Base-by-base conservation (phyloP, 805 yeast species). In the Zygosaccharomyces lentus region DNA sequence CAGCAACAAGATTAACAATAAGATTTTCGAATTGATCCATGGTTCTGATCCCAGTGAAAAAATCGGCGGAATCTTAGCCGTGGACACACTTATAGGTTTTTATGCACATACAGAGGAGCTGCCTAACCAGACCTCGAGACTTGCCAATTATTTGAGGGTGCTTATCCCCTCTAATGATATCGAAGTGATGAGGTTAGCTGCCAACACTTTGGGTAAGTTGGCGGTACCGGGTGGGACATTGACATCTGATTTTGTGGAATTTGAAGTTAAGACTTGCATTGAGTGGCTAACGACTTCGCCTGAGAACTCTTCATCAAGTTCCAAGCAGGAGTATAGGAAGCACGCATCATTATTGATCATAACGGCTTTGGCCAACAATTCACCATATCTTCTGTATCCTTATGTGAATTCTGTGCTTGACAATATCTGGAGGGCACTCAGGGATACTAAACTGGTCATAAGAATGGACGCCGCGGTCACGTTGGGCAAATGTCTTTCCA, bases 231-330 rank as follows among this genome's bases (percentile, higher is more conserved):
- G 96, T 23, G 93, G 95, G 0, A 81, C 95, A 1, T 67, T 89
- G 44, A 87, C 96, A 0, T 89, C 95, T 0, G 96, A 89, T 41
- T 84, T 91, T 63, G 96, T 93, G 23, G 97, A 91, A 51, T 85
- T 80, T 56, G 96, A 91, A 64, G 93, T 93, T 7, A 87, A 84
- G 59, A 75, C 86, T 40, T 87, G 96, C 32, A 74, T 91, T 41
- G 99, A 93, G 65, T 84, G 96, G 91, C 75, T 91, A 19, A 86
- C 87, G 27, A 75, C 84, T n/a, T 57, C 66, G 9, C 65, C 67
- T 10, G 70, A 65, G 49, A 60, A 56, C 38, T 58, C 58, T 4
- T 58, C 64, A n/a, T 60, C 66, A 2, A 66, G 59, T 43, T 96
- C 89, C 51, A 82, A 87, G 53, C 88, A 84, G 57, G 96, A 88